Conservation (phyloP, 805 yeast species). For the Hanseniaspora pseudoguilliermondii region DNA sequence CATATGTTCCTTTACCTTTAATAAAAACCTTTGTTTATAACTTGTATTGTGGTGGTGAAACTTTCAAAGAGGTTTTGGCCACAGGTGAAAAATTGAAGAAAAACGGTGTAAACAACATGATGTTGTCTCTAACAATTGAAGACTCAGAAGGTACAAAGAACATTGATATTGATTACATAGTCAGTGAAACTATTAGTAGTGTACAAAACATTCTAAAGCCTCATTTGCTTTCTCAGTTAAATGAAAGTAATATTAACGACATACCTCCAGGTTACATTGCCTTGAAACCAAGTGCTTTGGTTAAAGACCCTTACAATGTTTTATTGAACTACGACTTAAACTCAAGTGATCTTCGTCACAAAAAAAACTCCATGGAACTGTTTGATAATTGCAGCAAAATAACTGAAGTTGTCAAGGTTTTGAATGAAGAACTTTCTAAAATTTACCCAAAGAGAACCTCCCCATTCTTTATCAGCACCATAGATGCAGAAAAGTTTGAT, state of each 20-base stretch:
- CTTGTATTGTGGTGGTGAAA: slow-evolving; percentile 85
- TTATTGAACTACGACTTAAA: slow-evolving; percentile 41
- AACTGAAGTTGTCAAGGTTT: slow-evolving; percentile 41
- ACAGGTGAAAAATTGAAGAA: slow-evolving; percentile 56
- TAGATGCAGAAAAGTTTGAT: slow-evolving; percentile 86
- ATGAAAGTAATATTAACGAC: slow-evolving; percentile 39
- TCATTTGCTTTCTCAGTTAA: slow-evolving; percentile 50
- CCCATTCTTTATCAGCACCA: slow-evolving; percentile 63
- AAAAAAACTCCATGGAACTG: slow-evolving; percentile 30
- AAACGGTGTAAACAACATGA: slow-evolving; percentile 83
- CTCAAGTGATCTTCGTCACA: slow-evolving; percentile 39
- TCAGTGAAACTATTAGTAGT: slow-evolving; percentile 51
- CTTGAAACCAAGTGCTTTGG: slow-evolving; percentile 82
- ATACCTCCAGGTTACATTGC: slow-evolving; percentile 90
- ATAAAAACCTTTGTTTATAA: slow-evolving; percentile 65
- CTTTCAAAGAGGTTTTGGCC: slow-evolving; percentile 49
- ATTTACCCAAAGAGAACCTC: slow-evolving; percentile 51
- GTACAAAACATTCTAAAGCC: slow-evolving; percentile 58
- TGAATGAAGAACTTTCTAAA: slow-evolving; percentile 38
- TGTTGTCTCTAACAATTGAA: slow-evolving; percentile 87
- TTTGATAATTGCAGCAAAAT: slow-evolving; percentile 54
- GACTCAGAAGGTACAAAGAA: slow-evolving; percentile 71
- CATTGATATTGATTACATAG: slow-evolving; percentile 45
- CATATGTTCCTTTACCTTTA: slow-evolving; percentile 58
- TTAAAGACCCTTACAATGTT: slow-evolving; percentile 61